Evolutionary conservation across 2,329 filamentous ascomycete genomes (phyloP), one percentile per base, ranked within the genome.

Genomic region (Fusarium transvaalense): DNA sequence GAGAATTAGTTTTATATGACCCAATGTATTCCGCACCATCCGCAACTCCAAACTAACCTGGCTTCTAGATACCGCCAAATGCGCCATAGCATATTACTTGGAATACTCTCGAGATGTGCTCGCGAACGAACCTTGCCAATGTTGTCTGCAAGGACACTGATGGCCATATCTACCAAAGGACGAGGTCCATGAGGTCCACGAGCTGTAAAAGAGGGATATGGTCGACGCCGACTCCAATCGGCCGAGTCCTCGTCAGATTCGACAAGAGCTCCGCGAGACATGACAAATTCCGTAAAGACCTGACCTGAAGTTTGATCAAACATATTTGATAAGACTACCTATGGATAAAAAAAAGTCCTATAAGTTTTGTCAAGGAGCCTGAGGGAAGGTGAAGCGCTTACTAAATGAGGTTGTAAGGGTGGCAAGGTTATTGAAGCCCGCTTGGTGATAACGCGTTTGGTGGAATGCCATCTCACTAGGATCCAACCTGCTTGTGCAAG

Each of bases 51-150:
- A 9, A 76, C 78, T 42, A 34, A 81, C 80, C 80, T 78, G 55
- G 79, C 77, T 53, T 81, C 77, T 5, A 82, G 70, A 47, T 80
- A 76, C n/a, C 74, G 74, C 80, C 80, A 82, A 17, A 82, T 69
- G 34, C 76, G 78, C 76, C 76, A 76, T 15, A 79, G 52, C 32
- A 81, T 61, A n/a, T 71, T 71, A 35, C 54, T 51, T 10, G 81
- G 80, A n/a, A 83, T 64, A 10, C 61, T 56, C 4, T 79, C 75
- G 1, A 83, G 69, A 54, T 79, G 69, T 17, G 76, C 69, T 21
- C 73, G 68, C 4, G 78, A 75, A 10, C 56, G 63, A 21, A 82
- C 69, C 38, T 76, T 69, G 23, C 77, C 77, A 14, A 82, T 75
- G 35, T 82, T 80, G 27, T 78, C 72, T 2, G 77, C 79, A 17